phyloP scores from a whole-genome alignment of 352 stramenopile genomes.

The Elongisporangium undulatum region DNA sequence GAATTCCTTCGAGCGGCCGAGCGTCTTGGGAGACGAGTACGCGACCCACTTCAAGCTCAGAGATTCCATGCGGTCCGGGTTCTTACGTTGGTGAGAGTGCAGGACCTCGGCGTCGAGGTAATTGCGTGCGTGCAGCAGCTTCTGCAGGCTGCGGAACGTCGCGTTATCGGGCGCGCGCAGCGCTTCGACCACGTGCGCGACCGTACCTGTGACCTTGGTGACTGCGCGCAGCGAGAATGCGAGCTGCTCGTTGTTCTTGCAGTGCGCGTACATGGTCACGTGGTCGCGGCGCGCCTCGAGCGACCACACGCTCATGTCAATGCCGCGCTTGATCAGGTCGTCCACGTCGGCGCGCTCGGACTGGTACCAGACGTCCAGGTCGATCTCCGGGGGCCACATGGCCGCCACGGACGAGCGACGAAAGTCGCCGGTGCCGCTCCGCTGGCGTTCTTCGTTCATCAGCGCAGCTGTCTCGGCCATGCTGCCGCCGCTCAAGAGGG shows the following conservation, averaged over 20 bases:
- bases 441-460: neutral
- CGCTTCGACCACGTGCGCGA: conserved; percentile 76
- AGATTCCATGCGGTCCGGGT: conserved; percentile 36
- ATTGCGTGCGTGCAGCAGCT: conserved; percentile 67
- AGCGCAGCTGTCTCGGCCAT: neutral
- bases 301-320: conserved; percentile 73
- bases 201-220: conserved; percentile 54
- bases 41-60: conserved; percentile 84
- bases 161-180: conserved; percentile 57
- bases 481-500: neutral
- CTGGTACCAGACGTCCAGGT: conserved; percentile 75
- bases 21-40: conserved; percentile 68
- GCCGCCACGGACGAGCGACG: conserved; percentile 19
- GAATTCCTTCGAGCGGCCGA: conserved; percentile 80
- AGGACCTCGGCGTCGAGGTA: conserved; percentile 82
- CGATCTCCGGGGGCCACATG: conserved; percentile 68
- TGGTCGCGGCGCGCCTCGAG: conserved; percentile 65
- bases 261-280: conserved; percentile 68
- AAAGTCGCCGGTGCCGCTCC: neutral
- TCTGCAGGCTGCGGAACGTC: conserved; percentile 64
- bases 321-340: conserved; percentile 53
- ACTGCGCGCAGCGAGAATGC: conserved; percentile 72
- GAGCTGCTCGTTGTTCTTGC: conserved; percentile 80
- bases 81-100: conserved; percentile 34
- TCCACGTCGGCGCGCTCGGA: conserved; percentile 67